Base-by-base conservation (phyloP, 768 basidiomycete species). In the Lactifluus piperatus region DNA sequence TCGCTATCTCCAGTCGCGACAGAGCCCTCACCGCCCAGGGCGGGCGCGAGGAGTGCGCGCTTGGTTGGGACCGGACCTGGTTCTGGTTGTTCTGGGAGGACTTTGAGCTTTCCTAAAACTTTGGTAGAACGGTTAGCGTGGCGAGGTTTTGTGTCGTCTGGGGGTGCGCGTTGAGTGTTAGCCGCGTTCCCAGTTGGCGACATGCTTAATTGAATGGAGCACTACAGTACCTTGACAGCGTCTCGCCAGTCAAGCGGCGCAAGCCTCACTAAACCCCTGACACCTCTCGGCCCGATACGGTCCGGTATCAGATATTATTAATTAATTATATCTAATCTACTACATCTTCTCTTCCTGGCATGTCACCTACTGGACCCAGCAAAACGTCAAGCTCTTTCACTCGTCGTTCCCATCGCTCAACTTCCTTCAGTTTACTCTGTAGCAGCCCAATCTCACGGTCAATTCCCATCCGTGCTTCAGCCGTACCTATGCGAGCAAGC, bases 31-130 rank as follows among this genome's bases (percentile, higher is more conserved):
- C 68, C 67, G 56, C 65, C 61, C 47, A 68, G 62, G 32, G 67
- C 68, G 16, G 64, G 64, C 5, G 50, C 57, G 8, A 65, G 62
- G 30, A 65, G 64, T 6, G 60, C 62, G 48, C 62, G 62, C 51
- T 64, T 65, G 29, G 62, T 57, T 1, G 64, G 64, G 24, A 65
- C 62, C 16, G 70, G 58, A 4, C 64, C 63, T 14, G 77, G 74
- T 34, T 88, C 85, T 6, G 86, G 88, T 67, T 92, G 85, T 68
- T 93, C 91, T 49, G 91, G 91, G 30, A 93, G 77, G 16, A 93
- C 88, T 68, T 93, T 92, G 64, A 93, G 81, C 70, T 93, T 93
- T 45, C 89, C 88, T 13, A 85, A 84, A 9, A 86, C 81, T 68
- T 91, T 91, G 0, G 88, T 89, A 20, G 86, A 84, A 63, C 88